Evolutionary conservation across 805 yeast genomes (phyloP).

Genomic region (Candida chauliodis): DNA sequence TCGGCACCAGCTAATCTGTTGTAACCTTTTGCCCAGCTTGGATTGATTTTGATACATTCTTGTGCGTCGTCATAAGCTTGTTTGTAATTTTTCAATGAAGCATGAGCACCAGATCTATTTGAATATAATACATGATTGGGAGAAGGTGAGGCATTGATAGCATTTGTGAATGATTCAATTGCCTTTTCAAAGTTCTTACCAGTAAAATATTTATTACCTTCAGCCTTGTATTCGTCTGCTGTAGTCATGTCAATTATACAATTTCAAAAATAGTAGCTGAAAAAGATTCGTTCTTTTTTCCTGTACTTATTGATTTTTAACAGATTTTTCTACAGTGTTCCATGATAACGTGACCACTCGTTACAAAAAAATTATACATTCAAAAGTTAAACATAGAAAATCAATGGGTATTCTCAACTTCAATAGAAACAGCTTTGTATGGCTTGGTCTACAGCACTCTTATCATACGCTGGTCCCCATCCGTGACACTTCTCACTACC

Average conservation of each 20-base stretch:
- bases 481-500: conserved; percentile 80
- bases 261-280: no score
- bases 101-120: conserved; percentile 88
- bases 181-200: conserved; percentile 83
- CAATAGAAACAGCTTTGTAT: conserved; percentile 6
- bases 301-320: no score
- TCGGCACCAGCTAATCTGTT: conserved; percentile 92
- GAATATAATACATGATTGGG: conserved; percentile 94
- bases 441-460: conserved; percentile 35
- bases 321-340: conserved; percentile 7
- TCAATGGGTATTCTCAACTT: no score
- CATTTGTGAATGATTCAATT: conserved; percentile 75
- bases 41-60: conserved; percentile 74
- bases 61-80: conserved; percentile 84
- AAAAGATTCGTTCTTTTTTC: no score
- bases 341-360: no score
- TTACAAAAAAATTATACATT: no score
- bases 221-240: conserved; percentile 78
- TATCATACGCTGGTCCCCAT: conserved; percentile 65
- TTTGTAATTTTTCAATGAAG: conserved; percentile 70
- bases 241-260: conserved; percentile 31
- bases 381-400: no score
- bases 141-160: conserved; percentile 73
- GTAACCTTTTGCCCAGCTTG: conserved; percentile 93
- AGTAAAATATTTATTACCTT: conserved; percentile 90